Evolutionary conservation across 768 basidiomycete species (phyloP).

Genomic region (Kwoniella pini): DNA sequence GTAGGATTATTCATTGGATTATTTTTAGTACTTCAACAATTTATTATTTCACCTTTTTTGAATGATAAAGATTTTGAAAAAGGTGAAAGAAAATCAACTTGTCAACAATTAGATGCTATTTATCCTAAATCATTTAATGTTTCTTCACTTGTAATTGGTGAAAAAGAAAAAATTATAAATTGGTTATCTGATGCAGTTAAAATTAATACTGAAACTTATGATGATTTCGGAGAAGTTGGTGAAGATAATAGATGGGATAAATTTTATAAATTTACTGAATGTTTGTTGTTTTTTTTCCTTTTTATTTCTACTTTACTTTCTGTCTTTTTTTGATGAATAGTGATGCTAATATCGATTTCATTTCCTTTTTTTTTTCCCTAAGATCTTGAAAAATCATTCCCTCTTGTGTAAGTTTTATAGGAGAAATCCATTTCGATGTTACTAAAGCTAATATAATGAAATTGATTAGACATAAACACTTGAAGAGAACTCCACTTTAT

Average conservation of each 20-base stretch:
- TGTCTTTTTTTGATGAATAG: neutral
- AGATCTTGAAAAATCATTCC: conserved; percentile 63
- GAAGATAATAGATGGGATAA: conserved; percentile 8
- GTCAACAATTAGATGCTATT: conserved; percentile 23
- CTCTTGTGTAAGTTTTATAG: conserved; percentile 60
- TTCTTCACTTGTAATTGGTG: conserved; percentile 11
- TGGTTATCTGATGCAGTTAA: conserved; percentile 16
- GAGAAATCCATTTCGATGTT: neutral
- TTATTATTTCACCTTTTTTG: neutral
- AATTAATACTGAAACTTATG: neutral
- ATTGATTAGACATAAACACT: conserved; percentile 60
- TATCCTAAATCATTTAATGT: conserved; percentile 20
- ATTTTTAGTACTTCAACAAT: conserved; percentile 1
- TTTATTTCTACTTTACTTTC: neutral
- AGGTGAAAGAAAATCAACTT: conserved; percentile 8
- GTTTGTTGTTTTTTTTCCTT: neutral
- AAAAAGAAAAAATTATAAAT: conserved; percentile 25
- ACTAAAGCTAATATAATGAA: neutral
- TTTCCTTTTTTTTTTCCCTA: too few species aligned
- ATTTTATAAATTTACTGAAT: neutral
- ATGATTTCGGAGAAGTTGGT: conserved; percentile 2
- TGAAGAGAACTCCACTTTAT: conserved; percentile 69
- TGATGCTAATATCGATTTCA: too few species aligned
- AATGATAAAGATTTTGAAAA: neutral
- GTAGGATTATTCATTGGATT: conserved; percentile 1